These are phyloP conservation scores for Fallopia convolvulus DNA, from an alignment of 148 eudicot species.

Conservation along the genomic window DNA sequence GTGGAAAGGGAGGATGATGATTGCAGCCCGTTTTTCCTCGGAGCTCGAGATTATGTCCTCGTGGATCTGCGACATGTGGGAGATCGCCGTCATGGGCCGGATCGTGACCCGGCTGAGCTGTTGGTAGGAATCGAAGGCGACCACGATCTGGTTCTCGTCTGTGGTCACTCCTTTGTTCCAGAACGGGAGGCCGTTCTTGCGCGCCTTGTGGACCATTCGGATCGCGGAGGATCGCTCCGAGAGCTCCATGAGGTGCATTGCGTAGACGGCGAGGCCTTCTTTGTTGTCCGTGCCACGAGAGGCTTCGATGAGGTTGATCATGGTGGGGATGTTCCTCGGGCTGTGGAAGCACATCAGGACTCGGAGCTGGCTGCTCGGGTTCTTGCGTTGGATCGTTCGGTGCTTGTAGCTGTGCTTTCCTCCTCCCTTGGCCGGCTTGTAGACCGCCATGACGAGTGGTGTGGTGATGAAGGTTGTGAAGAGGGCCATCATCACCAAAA, in stretches of 20 bases:
- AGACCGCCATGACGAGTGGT: conserved; percentile 53
- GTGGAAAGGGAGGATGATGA: conserved; percentile 68
- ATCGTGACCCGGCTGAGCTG: conserved; percentile 58
- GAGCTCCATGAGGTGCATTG: conserved; percentile 86
- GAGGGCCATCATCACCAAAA: conserved; percentile 71
- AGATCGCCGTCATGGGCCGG: conserved; percentile 67
- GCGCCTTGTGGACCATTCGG: conserved; percentile 72
- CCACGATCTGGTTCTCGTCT: conserved; percentile 48
- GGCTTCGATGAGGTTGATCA: conserved; percentile 68
- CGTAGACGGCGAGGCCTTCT: conserved; percentile 51
- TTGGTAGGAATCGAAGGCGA: conserved; percentile 69
- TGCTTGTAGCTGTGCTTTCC: conserved; percentile 30
- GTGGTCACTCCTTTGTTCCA: conserved; percentile 38
- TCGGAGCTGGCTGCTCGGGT: conserved; percentile 44
- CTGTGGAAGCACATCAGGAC: conserved; percentile 64
- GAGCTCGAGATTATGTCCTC: conserved; percentile 66
- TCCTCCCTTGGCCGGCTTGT: conserved; percentile 54
- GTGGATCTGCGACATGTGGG: conserved; percentile 48
- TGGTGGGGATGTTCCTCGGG: conserved; percentile 41
- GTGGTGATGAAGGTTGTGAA: conserved; percentile 83
- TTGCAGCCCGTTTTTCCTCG: conserved; percentile 45
- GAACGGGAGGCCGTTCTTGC: conserved; percentile 62
- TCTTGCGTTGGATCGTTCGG: conserved; percentile 46
- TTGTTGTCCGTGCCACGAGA: conserved; percentile 59
- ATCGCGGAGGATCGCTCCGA: conserved; percentile 81